Percentiles rank a stretch among this genome's conserved stretches.
These are phyloP conservation scores for Naganishia vaughanmartiniae DNA, from an alignment of 768 basidiomycete genomes.

Conservation along the genomic window DNA sequence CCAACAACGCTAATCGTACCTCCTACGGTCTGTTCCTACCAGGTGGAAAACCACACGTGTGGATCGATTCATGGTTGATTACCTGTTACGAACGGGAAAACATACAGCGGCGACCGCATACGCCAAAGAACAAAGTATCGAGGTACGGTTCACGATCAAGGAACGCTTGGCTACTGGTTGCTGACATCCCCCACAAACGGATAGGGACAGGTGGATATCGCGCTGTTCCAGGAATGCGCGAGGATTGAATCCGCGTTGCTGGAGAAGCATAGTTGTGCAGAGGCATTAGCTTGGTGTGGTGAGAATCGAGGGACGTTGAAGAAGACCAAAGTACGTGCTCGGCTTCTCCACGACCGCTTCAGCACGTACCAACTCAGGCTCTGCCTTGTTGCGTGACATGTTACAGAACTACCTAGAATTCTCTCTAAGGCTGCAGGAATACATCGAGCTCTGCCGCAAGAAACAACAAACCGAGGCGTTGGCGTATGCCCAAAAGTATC, in stretches of 20 bases:
- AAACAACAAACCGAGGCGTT: slow-evolving; percentile 72
- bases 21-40: slow-evolving; percentile 55
- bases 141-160: slow-evolving; percentile 58
- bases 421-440: slow-evolving; percentile 90
- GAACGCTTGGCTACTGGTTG: slow-evolving; percentile 33
- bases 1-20: slow-evolving; percentile 58
- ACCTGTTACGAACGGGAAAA: slow-evolving; percentile 77
- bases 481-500: slow-evolving; percentile 74
- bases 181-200: slow-evolving; percentile 36
- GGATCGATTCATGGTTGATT: slow-evolving; percentile 89
- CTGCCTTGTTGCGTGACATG: too few species aligned
- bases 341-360: too few species aligned
- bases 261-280: slow-evolving; percentile 68
- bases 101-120: slow-evolving; percentile 72
- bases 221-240: slow-evolving; percentile 43
- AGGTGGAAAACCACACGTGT: slow-evolving; percentile 77
- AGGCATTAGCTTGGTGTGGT: slow-evolving; percentile 91
- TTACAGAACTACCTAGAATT: slow-evolving; percentile 89
- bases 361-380: background rate
- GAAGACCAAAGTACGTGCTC: slow-evolving; percentile 71
- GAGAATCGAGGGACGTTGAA: slow-evolving; percentile 91
- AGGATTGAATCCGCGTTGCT: slow-evolving; percentile 78
- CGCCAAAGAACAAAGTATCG: slow-evolving; percentile 72
- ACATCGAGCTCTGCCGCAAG: slow-evolving; percentile 80
- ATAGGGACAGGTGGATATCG: slow-evolving; percentile 53